phyloP scores from a whole-genome alignment of 495 filamentous ascomycete species.

The Glonium stellatum region DNA sequence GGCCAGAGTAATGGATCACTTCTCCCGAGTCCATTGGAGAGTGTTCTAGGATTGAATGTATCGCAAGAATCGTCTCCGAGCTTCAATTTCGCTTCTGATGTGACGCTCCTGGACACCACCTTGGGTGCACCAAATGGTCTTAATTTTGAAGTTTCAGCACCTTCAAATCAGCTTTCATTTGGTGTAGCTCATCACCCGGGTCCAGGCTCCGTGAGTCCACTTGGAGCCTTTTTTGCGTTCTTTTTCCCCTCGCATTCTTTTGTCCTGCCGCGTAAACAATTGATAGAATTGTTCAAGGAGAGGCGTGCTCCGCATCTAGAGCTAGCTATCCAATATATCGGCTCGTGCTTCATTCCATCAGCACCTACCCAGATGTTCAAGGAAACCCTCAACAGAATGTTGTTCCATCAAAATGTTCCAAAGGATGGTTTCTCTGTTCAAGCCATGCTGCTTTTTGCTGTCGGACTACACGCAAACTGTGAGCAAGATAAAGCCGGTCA shows the following conservation, averaged over 20 bases:
- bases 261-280: conserved; percentile 43
- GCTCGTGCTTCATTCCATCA: conserved; percentile 54
- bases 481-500: conserved; percentile 59
- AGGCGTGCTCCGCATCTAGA: conserved; percentile 40
- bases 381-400: conserved; percentile 49
- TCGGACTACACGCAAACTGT: conserved; percentile 69
- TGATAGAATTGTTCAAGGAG: conserved; percentile 32
- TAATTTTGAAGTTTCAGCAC: background rate
- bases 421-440: conserved; percentile 67
- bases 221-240: conserved; percentile 23
- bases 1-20: conserved; percentile 7
- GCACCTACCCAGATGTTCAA: conserved; percentile 44
- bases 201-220: conserved; percentile 4
- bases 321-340: conserved; percentile 64
- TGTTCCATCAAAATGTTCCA: conserved; percentile 39
- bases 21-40: conserved; percentile 5
- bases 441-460: conserved; percentile 65
- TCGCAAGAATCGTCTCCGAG: background rate
- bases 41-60: background rate
- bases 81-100: background rate
- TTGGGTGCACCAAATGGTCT: background rate
- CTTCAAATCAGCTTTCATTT: background rate
- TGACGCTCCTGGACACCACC: background rate
- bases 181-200: conserved; percentile 13
- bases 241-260: conserved; percentile 69